Conservation (phyloP, 1,284 basidiomycete genomes). For the Cutaneotrichosporon cyanovorans region DNA sequence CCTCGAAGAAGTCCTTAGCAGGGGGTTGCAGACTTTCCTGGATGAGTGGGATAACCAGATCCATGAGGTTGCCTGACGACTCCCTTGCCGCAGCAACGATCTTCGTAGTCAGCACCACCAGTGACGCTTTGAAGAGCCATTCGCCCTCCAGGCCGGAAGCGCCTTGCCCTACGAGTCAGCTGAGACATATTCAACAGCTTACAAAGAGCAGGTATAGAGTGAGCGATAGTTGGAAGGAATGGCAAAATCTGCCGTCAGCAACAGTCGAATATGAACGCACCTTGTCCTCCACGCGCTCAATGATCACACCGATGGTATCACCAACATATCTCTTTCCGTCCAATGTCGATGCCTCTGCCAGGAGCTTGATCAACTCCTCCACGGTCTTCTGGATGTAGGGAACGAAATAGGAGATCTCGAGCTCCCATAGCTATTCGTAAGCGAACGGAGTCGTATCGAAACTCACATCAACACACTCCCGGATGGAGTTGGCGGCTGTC, state of each 20-base stretch:
- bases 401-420: constrained; percentile 38
- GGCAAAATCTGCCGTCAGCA: constrained; percentile 56
- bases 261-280: constrained; percentile 46
- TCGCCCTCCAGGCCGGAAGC: constrained; percentile 54
- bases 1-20: constrained; percentile 63
- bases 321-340: constrained; percentile 71
- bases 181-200: constrained; percentile 29
- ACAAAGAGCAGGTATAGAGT: constrained; percentile 70
- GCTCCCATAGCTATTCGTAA: constrained; percentile 33
- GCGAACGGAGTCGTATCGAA: too few species aligned
- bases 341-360: constrained; percentile 65
- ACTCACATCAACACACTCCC: constrained; percentile 73
- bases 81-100: constrained; percentile 52
- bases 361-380: constrained; percentile 49
- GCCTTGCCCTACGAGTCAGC: constrained; percentile 31
- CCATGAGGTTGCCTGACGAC: constrained; percentile 41
- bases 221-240: constrained; percentile 58
- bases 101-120: constrained; percentile 65
- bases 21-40: constrained; percentile 62
- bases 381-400: constrained; percentile 40
- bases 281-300: constrained; percentile 58
- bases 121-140: constrained; percentile 67
- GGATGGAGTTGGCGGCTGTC: constrained; percentile 65
- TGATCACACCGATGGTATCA: constrained; percentile 61
- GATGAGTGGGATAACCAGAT: constrained; percentile 62